phyloP scores from a whole-genome alignment of 768 basidiomycete genomes.

The Panaeolus papilionaceus region DNA sequence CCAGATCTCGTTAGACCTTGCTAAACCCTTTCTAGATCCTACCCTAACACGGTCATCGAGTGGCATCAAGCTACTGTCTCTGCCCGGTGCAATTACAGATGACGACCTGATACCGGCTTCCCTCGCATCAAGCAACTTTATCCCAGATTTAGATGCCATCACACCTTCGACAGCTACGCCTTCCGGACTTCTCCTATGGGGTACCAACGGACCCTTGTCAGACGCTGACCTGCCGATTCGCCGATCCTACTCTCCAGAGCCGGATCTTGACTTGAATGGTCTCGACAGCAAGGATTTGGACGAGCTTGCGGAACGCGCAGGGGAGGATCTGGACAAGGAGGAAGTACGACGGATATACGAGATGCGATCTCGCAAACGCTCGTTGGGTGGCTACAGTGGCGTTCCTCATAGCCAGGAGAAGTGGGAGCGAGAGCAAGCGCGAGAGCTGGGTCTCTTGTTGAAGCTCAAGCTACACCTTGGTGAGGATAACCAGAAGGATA shows the following conservation, averaged over 20 bases:
- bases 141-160: constrained; percentile 26
- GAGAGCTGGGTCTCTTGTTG: constrained; percentile 62
- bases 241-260: constrained; percentile 51
- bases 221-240: constrained; percentile 40
- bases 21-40: background rate
- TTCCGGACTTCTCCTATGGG: constrained; percentile 47
- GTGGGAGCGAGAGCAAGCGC: constrained; percentile 58
- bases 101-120: constrained; percentile 37
- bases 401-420: constrained; percentile 32
- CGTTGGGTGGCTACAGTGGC: background rate
- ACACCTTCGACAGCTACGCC: constrained; percentile 24
- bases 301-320: constrained; percentile 32
- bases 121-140: constrained; percentile 31
- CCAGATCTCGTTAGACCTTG: background rate
- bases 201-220: constrained; percentile 21
- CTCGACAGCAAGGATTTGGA: constrained; percentile 27
- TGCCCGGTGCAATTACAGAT: constrained; percentile 42
- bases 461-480: constrained; percentile 62
- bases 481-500: constrained; percentile 20
- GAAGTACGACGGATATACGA: constrained; percentile 48
- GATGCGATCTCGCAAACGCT: constrained; percentile 32
- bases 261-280: constrained; percentile 36
- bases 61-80: constrained; percentile 26
- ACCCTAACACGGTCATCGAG: background rate
- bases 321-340: constrained; percentile 46